A percentile compares a stretch with the other conserved stretches of the same genome.
Conservation (phyloP, 2,329 filamentous ascomycete genomes). For the Phialophora chinensis region DNA sequence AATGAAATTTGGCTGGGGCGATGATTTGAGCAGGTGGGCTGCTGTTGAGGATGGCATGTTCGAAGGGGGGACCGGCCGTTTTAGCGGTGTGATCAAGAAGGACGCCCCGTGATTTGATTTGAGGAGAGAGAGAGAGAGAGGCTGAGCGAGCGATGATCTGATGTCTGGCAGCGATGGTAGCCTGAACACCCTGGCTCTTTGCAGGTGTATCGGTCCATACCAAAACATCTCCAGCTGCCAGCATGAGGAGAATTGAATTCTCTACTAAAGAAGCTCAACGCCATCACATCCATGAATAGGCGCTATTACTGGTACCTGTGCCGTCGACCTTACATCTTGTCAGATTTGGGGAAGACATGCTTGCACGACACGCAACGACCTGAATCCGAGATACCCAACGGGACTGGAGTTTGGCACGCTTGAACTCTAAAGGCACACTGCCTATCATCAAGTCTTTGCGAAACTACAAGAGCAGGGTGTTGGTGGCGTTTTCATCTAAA, state of each 20-base stretch:
- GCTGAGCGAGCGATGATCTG: background rate
- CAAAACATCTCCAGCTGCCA: background rate
- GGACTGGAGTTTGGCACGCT: background rate
- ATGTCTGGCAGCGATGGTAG: background rate
- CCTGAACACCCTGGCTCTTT: background rate
- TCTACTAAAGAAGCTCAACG: background rate
- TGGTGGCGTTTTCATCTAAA: background rate
- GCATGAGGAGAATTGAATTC: background rate
- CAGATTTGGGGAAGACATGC: background rate
- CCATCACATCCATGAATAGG: background rate
- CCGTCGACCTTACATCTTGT: background rate
- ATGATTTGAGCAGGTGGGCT: slow-evolving; percentile 36
- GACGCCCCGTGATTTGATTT: slow-evolving; percentile 1
- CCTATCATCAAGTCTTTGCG: background rate
- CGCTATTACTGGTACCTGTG: background rate
- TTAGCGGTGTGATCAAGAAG: slow-evolving; percentile 38
- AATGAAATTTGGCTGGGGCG: slow-evolving; percentile 41
- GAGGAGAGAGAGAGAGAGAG: too few relatives aligned
- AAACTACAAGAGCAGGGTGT: background rate
- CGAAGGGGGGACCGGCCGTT: slow-evolving; percentile 43
- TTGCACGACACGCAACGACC: background rate
- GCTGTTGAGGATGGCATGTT: slow-evolving; percentile 42
- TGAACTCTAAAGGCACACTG: background rate
- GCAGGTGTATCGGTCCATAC: too few relatives aligned
- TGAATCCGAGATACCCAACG: background rate